Evolutionary conservation across 352 stramenopile genomes (phyloP), one percentile per base, ranked within the genome.

Genomic region (Phytophthora pistaciae): DNA sequence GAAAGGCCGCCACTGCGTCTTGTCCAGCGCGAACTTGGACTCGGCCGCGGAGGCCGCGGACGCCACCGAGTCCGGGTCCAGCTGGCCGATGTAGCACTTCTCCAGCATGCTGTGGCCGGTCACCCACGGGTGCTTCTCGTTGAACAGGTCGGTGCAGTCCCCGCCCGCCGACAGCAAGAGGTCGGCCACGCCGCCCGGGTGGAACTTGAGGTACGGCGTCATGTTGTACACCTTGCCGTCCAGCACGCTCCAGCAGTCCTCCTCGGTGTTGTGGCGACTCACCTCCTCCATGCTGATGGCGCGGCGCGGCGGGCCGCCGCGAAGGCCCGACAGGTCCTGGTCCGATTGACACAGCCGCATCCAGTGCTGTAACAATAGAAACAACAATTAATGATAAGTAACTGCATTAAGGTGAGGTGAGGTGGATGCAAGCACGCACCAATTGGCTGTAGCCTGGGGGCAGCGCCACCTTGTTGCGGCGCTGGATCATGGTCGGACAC

Each of bases 41-140:
- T 68, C 60, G 0, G 69, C 16, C 1, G 31, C 9, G 5, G 70
- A 21, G 1, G 66, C 46, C 8, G 14, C 50, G 4, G 46, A 6
- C 14, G 29, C 54, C 2, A 90, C 66, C 16, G 83, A 91, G 36
- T 90, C 79, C 5, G 76, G 77, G 42, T 93, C 86, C 40, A 96
- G 54, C 16, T 82, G 72, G 2, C 88, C 90, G 18, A 96, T 82
- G 52, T 86, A 87, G 75, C 90, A 96, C 79, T 95, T 95, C 64
- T 95, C 85, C n/a, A 98, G 73, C 90, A 97, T 97, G 57, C 79
- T 77, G 72, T 96, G 88, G 56, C 83, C 87, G 72, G 99, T 99
- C 20, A 99, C 93, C 95, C 97, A 99, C 21, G 81, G 74, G 77
- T 99, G 97, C 75, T 98, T 97, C 74, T 99, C 98, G 66, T 99